phyloP scores from a whole-genome alignment of 345 rosid genomes.

The Angophora floribunda region DNA sequence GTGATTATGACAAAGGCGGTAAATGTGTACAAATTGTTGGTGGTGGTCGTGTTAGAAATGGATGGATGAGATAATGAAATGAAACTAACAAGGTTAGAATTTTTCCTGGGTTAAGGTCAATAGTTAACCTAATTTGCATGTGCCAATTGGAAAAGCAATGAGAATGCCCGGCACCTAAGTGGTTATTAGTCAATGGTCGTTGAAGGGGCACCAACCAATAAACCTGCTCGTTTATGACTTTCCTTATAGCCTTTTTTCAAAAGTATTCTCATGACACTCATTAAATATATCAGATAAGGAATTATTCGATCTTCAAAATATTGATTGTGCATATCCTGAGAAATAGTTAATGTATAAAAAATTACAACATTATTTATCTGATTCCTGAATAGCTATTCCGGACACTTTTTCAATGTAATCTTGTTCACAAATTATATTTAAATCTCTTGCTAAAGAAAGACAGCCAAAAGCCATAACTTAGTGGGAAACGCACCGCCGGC shows the following conservation, averaged over 20 bases:
- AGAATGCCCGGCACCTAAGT: not conserved
- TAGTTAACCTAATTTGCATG: not conserved
- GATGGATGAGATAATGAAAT: not conserved
- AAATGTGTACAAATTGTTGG: not conserved
- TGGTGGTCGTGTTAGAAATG: not conserved
- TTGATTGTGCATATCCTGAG: not conserved
- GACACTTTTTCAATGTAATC: not conserved
- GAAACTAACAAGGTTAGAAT: not conserved
- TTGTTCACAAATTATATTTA: not conserved
- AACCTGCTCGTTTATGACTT: not conserved
- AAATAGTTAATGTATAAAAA: not conserved
- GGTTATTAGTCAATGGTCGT: not conserved
- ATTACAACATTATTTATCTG: not conserved
- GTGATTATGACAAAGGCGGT: not conserved
- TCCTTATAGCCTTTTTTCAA: not conserved
- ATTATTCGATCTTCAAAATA: not conserved
- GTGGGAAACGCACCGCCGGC: slow-evolving; percentile 60
- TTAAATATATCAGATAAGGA: not conserved
- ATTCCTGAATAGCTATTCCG: not conserved
- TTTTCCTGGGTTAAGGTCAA: not conserved
- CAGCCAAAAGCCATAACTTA: not conserved
- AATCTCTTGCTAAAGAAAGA: not conserved
- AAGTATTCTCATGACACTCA: not conserved
- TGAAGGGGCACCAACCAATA: not conserved
- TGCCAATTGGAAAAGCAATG: not conserved